Evolutionary conservation across 2,329 filamentous ascomycete genomes (phyloP).

Genomic region (Exophiala bonariae): DNA sequence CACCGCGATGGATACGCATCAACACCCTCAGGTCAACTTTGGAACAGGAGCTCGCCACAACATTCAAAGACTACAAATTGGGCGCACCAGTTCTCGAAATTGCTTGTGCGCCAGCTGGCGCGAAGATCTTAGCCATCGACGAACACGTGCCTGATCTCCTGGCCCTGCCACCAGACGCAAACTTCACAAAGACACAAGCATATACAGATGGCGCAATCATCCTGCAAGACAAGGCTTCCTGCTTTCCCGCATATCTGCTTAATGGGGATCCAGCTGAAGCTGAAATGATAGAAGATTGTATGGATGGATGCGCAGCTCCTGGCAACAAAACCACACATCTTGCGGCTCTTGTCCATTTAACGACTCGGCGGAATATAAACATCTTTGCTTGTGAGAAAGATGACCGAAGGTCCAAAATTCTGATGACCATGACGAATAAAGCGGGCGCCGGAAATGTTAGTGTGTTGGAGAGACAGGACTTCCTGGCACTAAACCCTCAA

Average conservation of each 20-base stretch:
- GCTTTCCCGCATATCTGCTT: slow-evolving; percentile 89
- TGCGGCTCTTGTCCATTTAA: slow-evolving; percentile 65
- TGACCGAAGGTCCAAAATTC: slow-evolving; percentile 65
- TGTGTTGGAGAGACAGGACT: slow-evolving; percentile 76
- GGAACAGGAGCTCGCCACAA: slow-evolving; percentile 69
- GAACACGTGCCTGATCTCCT: slow-evolving; percentile 79
- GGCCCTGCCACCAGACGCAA: slow-evolving; percentile 69
- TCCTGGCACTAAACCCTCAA: slow-evolving; percentile 70
- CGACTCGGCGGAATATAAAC: slow-evolving; percentile 2
- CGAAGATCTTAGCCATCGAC: slow-evolving; percentile 65
- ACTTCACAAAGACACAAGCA: slow-evolving; percentile 70
- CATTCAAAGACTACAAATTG: slow-evolving; percentile 64
- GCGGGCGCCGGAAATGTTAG: slow-evolving; percentile 70
- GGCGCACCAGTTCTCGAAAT: slow-evolving; percentile 60
- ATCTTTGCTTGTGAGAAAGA: slow-evolving; percentile 85
- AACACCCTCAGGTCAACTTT: slow-evolving; percentile 75
- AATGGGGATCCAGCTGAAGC: slow-evolving; percentile 57
- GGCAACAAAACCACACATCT: slow-evolving; percentile 97
- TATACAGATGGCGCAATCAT: slow-evolving; percentile 80
- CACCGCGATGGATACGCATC: slow-evolving; percentile 90
- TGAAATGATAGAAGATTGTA: slow-evolving; percentile 61
- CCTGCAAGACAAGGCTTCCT: slow-evolving; percentile 94
- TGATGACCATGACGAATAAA: slow-evolving; percentile 79
- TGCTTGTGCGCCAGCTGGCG: slow-evolving; percentile 38
- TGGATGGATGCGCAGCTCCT: slow-evolving; percentile 93